Evolutionary conservation across 208 protist genomes (phyloP).

Genomic region (Acanthamoeba castellanii): DNA sequence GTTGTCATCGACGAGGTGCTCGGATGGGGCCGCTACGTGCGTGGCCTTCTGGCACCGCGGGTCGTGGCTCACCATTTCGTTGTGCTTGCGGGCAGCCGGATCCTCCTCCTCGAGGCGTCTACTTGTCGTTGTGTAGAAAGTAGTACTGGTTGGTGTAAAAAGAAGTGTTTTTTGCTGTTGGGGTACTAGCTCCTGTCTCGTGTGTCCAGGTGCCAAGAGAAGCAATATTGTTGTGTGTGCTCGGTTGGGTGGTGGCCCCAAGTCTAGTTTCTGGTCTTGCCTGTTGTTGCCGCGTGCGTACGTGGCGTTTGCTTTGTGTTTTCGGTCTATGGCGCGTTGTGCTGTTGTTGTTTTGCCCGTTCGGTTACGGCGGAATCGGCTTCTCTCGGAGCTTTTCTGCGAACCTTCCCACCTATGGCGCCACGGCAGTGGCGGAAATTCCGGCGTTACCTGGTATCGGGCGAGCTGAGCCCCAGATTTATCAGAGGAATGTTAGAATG

Average conservation of each 20-base stretch:
- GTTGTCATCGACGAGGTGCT: neutral
- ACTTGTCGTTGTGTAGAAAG: no score
- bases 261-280: no score
- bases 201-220: no score
- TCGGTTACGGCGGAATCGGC: conserved; percentile 24
- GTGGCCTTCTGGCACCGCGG: neutral
- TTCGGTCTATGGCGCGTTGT: neutral
- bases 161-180: no score
- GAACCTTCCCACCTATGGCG: neutral
- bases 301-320: neutral
- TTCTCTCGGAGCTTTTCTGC: conserved; percentile 25
- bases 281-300: neutral
- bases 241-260: no score
- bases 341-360: neutral
- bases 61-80: neutral
- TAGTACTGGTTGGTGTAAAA: no score
- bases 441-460: neutral
- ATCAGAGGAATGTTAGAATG: neutral
- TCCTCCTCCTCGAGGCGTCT: no score
- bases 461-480: neutral
- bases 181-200: no score
- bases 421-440: neutral
- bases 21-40: neutral
- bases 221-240: no score
- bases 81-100: neutral